Evolutionary conservation across 208 protist genomes (phyloP).

Genomic region (Crithidia fasciculata): DNA sequence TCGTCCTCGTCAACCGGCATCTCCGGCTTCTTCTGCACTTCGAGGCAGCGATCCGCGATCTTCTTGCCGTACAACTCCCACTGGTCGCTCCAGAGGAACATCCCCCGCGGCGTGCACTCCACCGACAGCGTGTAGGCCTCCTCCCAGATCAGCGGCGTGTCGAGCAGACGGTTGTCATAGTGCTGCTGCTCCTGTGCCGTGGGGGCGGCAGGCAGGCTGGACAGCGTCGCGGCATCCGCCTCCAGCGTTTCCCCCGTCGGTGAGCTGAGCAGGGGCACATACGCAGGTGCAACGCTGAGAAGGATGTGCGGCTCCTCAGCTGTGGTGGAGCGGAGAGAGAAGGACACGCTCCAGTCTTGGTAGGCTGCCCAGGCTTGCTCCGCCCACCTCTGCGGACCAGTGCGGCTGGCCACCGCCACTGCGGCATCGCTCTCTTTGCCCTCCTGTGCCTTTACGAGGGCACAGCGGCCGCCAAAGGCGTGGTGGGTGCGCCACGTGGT

Average conservation of each 20-base stretch:
- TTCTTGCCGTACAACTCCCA: constrained; percentile 57
- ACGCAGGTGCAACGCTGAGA: constrained; percentile 74
- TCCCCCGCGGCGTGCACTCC: constrained; percentile 56
- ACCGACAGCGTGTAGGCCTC: constrained; percentile 70
- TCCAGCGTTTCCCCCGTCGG: constrained; percentile 13
- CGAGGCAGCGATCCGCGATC: constrained; percentile 27
- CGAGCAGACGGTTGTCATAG: constrained; percentile 68
- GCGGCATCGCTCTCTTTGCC: neutral
- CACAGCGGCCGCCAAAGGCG: constrained; percentile 78
- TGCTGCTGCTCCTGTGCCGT: constrained; percentile 46
- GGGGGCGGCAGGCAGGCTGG: constrained; percentile 17
- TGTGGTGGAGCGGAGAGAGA: constrained; percentile 40
- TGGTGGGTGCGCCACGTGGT: constrained; percentile 78
- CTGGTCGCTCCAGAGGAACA: constrained; percentile 81
- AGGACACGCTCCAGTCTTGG: constrained; percentile 49
- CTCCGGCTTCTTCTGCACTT: constrained; percentile 1
- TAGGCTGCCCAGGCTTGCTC: constrained; percentile 40
- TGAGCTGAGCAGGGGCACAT: constrained; percentile 43
- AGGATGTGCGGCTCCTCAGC: constrained; percentile 63
- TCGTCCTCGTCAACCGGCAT: neutral
- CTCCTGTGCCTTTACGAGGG: constrained; percentile 4
- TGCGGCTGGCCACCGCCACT: neutral
- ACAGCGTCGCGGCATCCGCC: constrained; percentile 21
- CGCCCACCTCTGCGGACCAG: constrained; percentile 11
- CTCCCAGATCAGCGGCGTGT: constrained; percentile 86